Evolutionary conservation across 2,329 filamentous ascomycete genomes (phyloP).

Genomic region (Fusarium floridanum): DNA sequence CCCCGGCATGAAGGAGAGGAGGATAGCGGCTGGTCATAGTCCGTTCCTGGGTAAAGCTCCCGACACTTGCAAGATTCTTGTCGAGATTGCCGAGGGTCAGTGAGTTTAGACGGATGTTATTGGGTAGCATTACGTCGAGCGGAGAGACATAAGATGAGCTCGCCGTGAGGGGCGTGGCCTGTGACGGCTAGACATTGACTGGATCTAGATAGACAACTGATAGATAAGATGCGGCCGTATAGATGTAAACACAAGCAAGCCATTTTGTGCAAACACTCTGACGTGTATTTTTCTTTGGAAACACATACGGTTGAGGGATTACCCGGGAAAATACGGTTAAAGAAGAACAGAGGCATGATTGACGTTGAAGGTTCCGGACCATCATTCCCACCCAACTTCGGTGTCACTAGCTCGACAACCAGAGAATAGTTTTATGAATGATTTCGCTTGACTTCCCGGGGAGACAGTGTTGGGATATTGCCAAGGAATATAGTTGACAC

Average conservation of each 20-base stretch:
- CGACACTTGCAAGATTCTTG: not conserved
- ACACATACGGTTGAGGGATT: not conserved
- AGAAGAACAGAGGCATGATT: not conserved
- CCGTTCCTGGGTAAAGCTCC: slow-evolving; percentile 11
- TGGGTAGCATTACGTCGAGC: not conserved
- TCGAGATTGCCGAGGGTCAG: not conserved
- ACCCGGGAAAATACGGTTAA: not conserved
- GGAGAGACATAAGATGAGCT: not conserved
- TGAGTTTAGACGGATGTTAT: not conserved
- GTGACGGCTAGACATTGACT: not conserved
- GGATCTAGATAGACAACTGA: not conserved
- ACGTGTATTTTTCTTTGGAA: not conserved
- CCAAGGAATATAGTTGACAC: not conserved
- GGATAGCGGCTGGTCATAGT: slow-evolving; percentile 15
- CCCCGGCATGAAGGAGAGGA: slow-evolving; percentile 7
- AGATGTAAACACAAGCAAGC: not conserved
- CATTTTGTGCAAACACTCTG: not conserved
- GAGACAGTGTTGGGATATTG: too few relatives aligned
- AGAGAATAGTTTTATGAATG: not conserved
- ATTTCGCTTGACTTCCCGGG: not conserved
- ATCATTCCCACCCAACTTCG: not conserved
- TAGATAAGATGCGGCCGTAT: not conserved
- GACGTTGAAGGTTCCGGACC: not conserved
- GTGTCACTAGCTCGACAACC: not conserved
- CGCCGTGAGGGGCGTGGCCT: not conserved